These are phyloP conservation scores for Adiantum capillusveneris DNA, from an alignment of 75 land plant species.

Conservation along the genomic window DNA sequence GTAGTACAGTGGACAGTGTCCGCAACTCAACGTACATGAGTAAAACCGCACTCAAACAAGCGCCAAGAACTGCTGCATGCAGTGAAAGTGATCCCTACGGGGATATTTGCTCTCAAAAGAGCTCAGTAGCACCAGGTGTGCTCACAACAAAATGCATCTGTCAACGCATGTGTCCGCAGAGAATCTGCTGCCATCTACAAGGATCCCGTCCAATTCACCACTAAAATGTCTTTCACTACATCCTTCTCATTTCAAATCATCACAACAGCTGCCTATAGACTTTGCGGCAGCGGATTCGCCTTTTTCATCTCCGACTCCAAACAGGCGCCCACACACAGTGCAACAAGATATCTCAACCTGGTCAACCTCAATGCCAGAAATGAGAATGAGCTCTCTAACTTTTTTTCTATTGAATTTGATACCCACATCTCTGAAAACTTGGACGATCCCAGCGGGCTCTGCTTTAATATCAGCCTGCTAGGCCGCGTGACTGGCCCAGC, in stretches of 20 bases:
- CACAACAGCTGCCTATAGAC: neutral
- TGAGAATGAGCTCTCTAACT: neutral
- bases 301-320: neutral
- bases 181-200: too few species aligned
- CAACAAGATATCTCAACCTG: neutral
- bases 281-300: constrained; percentile 1
- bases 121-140: too few species aligned
- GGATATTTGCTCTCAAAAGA: too few species aligned
- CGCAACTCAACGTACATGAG: too few species aligned
- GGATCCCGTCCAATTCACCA: neutral
- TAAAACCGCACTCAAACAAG: too few species aligned
- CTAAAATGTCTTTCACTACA: neutral
- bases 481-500: too few species aligned
- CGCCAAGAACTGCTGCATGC: too few species aligned
- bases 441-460: neutral
- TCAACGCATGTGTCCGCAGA: too few species aligned
- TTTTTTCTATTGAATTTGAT: constrained; percentile 2
- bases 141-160: too few species aligned
- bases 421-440: neutral
- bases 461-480: too few species aligned
- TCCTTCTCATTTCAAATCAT: constrained; percentile 6
- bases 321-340: neutral
- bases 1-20: too few species aligned
- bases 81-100: too few species aligned
- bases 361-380: neutral